These are phyloP conservation scores for Polygonum maritimum DNA, from an alignment of 148 eudicot genomes.

Conservation along the genomic window DNA sequence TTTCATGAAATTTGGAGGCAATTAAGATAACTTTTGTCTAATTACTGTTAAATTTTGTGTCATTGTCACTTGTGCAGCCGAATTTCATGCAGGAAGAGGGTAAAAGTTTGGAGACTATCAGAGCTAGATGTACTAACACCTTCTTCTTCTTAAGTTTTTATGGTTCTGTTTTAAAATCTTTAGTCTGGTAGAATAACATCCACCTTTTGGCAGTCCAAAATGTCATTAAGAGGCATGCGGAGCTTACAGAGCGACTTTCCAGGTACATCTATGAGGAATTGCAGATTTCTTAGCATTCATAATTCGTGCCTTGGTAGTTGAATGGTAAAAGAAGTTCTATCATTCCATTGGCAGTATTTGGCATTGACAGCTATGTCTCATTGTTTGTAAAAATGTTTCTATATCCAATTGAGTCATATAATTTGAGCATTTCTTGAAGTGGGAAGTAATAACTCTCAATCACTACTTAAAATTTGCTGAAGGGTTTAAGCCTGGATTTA, in stretches of 20 bases:
- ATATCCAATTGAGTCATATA: background rate
- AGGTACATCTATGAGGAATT: slow-evolving; percentile 33
- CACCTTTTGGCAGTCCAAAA: slow-evolving; percentile 48
- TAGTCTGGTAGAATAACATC: background rate
- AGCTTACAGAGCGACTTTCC: slow-evolving; percentile 74
- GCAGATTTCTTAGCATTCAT: background rate
- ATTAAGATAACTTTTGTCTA: too few species aligned
- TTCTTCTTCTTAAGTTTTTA: background rate
- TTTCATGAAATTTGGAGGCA: too few species aligned
- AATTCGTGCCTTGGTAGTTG: background rate
- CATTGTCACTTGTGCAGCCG: slow-evolving; percentile 2
- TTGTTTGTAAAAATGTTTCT: background rate
- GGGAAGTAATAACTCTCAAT: background rate
- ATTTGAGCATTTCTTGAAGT: background rate
- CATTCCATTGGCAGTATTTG: background rate
- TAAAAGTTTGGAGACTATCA: slow-evolving; percentile 40
- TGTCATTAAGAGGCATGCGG: slow-evolving; percentile 72
- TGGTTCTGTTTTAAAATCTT: background rate
- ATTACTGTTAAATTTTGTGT: background rate
- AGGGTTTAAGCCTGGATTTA: background rate
- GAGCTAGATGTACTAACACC: slow-evolving; percentile 56
- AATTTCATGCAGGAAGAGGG: slow-evolving; percentile 2
- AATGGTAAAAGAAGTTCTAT: background rate
- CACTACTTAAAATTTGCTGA: background rate
- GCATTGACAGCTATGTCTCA: background rate